Percentiles rank a stretch among this genome's conserved stretches.
These are phyloP conservation scores for Sclerotinia glacialis DNA, from an alignment of 2,329 filamentous ascomycete species.

Conservation along the genomic window DNA sequence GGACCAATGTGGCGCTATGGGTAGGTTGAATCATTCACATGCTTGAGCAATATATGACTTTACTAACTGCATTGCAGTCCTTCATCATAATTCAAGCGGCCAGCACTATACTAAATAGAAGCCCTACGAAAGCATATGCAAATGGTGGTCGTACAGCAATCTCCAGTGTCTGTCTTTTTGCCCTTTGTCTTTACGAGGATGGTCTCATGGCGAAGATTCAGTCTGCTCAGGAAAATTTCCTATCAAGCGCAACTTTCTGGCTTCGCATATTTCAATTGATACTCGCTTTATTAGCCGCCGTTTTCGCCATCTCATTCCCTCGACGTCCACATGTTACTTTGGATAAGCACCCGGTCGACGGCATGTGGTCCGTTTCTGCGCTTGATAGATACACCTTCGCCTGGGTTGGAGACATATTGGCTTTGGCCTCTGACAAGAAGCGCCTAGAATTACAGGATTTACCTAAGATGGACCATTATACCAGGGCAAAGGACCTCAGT, in stretches of 20 bases:
- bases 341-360: slow-evolving; percentile 59
- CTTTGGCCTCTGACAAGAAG: slow-evolving; percentile 54
- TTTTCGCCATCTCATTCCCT: slow-evolving; percentile 56
- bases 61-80: slow-evolving; percentile 42
- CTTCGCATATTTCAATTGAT: slow-evolving; percentile 51
- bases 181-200: slow-evolving; percentile 48
- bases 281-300: slow-evolving; percentile 45
- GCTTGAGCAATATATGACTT: slow-evolving; percentile 1
- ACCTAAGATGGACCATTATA: slow-evolving; percentile 56
- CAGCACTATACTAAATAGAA: slow-evolving; percentile 49
- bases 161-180: slow-evolving; percentile 47
- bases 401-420: slow-evolving; percentile 59
- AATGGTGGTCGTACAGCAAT: slow-evolving; percentile 53
- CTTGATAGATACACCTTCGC: slow-evolving; percentile 62
- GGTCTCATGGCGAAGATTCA: slow-evolving; percentile 41
- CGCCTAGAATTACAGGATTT: slow-evolving; percentile 62
- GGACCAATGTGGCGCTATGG: slow-evolving; percentile 61
- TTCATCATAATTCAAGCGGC: slow-evolving; percentile 53
- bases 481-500: slow-evolving; percentile 50
- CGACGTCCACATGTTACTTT: slow-evolving; percentile 65
- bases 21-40: slow-evolving; percentile 49
- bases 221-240: slow-evolving; percentile 17
- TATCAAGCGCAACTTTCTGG: slow-evolving; percentile 40
- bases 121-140: slow-evolving; percentile 52
- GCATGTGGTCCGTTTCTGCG: slow-evolving; percentile 58